Evolutionary conservation across 176 grass and related monocot species (phyloP), one percentile per base, ranked within the genome.

Genomic region (Tillandsia leiboldiana): DNA sequence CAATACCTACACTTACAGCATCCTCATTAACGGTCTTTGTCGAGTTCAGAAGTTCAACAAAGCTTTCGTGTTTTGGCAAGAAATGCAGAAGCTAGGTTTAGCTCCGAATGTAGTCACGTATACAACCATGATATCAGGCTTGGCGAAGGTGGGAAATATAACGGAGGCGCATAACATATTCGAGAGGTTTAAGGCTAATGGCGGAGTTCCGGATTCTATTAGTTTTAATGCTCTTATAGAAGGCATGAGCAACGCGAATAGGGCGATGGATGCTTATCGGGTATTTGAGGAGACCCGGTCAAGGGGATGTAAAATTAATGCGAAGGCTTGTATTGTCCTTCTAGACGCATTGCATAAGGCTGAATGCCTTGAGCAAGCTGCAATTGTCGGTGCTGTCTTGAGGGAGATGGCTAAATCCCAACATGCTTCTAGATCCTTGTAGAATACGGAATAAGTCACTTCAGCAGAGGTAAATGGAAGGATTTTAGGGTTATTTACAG

Each of bases 331-430:
- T 64, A 78, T 90, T 67, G 87, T 79, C 83, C 90, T 97, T 65
- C 74, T 97, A 78, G 93, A 97, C 85, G 81, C 86, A 64, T 79
- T 97, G 80, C 82, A 90, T 79, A 87, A 64, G 78, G 80, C 83
- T 48, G 93, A 97, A 75, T 92, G 86, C 83, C 75, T 90, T 17
- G 86, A 92, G 74, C 81, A 97, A 59, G 89, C 86, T 78, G 89
- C 89, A 3, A 77, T 92, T 81, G 93, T 97, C 52, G 93, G 93
- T 83, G 86, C 84, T 72, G 89, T 97, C 78, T 83, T 97, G 71
- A 90, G 79, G 66, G 93, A 97, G 86, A 92, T 92, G 85, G 86
- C 93, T 13, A 97, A 97, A 77, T 92, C 86, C 26, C 93, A 97
- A 49, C 83, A 92, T 80, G 86, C 83, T 83, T 86, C 81, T 23